Base-by-base conservation (phyloP, 108 stramenopile species). In the Nitzschia inconspicua region DNA sequence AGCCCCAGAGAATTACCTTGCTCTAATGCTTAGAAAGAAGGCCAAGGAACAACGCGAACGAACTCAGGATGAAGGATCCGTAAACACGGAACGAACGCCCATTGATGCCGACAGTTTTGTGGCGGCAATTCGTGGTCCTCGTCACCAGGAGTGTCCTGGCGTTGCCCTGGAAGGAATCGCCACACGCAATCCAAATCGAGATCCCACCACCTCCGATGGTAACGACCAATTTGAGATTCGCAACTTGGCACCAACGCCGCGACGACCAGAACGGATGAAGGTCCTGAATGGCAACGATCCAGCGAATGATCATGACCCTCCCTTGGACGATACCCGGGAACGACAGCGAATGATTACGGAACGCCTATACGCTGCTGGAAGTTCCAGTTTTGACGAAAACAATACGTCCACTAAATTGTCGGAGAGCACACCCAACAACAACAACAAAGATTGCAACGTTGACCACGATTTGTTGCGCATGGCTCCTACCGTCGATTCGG, bases 51-150 rank as follows among this genome's bases (percentile, higher is more conserved):
- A 51, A 51, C 29, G 31, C 19, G 18, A 13, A 30, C 29, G 31
- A 30, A 30, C 7, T 23, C 19, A 14, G 0, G 10, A 28, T 29
- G n/a, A n/a, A n/a, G 34, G 16, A 10, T 5, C 31, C 2, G 32
- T 0, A 3, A 4, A 2, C 3, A 6, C 20, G 11, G 52, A 54
- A 36, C 14, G 18, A 6, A n/a, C n/a, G 2, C 50, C 28, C 28
- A n/a, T n/a, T n/a, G 52, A 54, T 36, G 52, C 52, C 34, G 52
- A 54, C 37, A 54, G 34, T 54, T 54, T 16, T 54, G 52, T 54
- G 20, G 52, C 52, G 31, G 52, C 52, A 23, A 54, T 54, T 32
- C 52, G 52, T 54, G 52, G 52, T 35, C 16, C 52, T 29, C 52
- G 52, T 2, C 34, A 18, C 7, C 26, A 32, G 8, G 52, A 54